phyloP scores from a whole-genome alignment of 129 eudicot species.

The Centrapalus pauciflorus region DNA sequence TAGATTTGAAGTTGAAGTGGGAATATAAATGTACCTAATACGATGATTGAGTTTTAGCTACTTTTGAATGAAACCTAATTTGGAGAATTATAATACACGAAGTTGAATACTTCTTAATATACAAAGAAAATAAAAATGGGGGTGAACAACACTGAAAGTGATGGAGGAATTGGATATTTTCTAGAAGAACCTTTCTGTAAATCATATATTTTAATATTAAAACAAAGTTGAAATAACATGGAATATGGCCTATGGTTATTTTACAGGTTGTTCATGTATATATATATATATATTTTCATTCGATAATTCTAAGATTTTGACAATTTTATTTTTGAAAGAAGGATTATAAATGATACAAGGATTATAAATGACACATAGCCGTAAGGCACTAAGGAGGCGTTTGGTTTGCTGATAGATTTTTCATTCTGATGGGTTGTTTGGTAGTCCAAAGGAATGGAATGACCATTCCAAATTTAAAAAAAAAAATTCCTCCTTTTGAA shows the following conservation, averaged over 20 bases:
- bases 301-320: too few species aligned
- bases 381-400: too few species aligned
- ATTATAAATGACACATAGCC: too few species aligned
- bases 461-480: too few species aligned
- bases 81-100: constrained; percentile 13
- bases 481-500: too few species aligned
- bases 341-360: too few species aligned
- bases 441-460: too few species aligned
- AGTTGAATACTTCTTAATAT: constrained; percentile 9
- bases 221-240: neutral
- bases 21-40: constrained; percentile 14
- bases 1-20: constrained; percentile 15
- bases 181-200: constrained; percentile 17
- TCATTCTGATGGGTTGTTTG: too few species aligned
- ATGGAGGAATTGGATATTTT: constrained; percentile 14
- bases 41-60: constrained; percentile 29
- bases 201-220: constrained; percentile 2
- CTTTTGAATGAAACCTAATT: constrained; percentile 25
- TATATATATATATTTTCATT: too few species aligned
- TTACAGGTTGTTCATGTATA: constrained; percentile 17
- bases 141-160: constrained; percentile 17
- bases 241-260: neutral
- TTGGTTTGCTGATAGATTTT: too few species aligned
- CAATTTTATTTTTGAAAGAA: too few species aligned
- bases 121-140: constrained; percentile 1